Conservation (phyloP, 768 basidiomycete genomes). For the Auricularia heimuer region DNA sequence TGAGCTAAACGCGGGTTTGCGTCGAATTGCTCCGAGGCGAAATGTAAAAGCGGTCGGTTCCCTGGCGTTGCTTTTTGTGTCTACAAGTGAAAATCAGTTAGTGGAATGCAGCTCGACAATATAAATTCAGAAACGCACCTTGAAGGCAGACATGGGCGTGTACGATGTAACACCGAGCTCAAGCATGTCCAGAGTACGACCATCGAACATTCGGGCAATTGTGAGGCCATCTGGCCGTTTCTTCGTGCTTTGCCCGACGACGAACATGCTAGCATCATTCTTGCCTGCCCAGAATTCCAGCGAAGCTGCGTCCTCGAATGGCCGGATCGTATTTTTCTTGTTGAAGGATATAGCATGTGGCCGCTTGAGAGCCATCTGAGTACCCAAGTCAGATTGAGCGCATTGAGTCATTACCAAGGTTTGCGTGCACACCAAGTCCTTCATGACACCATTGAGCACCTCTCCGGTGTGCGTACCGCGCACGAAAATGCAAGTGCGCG, state of each 20-base stretch:
- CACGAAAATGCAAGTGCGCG: constrained; percentile 82
- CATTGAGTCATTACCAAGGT: no score
- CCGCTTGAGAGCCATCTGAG: constrained; percentile 86
- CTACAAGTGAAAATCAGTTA: constrained; percentile 28
- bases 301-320: constrained; percentile 77
- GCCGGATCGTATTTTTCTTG: constrained; percentile 84
- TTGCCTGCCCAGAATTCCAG: constrained; percentile 90
- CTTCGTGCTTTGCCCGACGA: constrained; percentile 86
- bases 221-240: constrained; percentile 85
- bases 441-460: constrained; percentile 69
- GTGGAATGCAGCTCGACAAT: not conserved
- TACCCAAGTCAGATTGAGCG: not conserved
- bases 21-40: constrained; percentile 91
- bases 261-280: constrained; percentile 89
- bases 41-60: constrained; percentile 87
- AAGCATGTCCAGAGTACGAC: constrained; percentile 84
- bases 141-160: constrained; percentile 70
- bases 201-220: constrained; percentile 79
- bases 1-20: constrained; percentile 87
- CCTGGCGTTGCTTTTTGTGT: constrained; percentile 83
- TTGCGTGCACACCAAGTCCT: constrained; percentile 64
- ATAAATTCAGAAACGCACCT: constrained; percentile 38
- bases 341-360: constrained; percentile 87
- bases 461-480: constrained; percentile 81
- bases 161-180: constrained; percentile 84